Evolutionary conservation across 108 stramenopile genomes (phyloP).

Genomic region (Skeletonema marinoi): DNA sequence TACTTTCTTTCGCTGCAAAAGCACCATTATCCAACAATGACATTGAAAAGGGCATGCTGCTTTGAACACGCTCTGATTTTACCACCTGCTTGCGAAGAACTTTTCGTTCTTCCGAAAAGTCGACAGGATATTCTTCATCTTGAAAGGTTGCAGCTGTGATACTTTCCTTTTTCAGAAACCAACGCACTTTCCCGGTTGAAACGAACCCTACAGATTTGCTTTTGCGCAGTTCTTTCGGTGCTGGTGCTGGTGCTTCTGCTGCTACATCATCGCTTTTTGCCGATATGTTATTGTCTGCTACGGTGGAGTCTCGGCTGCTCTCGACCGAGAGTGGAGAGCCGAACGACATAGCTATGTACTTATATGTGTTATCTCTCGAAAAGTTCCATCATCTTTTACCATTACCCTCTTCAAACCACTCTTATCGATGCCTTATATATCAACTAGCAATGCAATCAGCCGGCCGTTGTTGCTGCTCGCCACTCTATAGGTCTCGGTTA

Average conservation of each 20-base stretch:
- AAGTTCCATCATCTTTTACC: too few species aligned
- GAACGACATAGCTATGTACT: too few species aligned
- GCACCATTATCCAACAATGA: neutral
- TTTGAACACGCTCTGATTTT: neutral
- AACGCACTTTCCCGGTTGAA: neutral
- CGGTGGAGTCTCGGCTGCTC: too few species aligned
- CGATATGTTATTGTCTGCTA: neutral
- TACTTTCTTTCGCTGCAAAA: neutral
- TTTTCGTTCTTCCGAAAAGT: neutral
- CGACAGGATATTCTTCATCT: neutral
- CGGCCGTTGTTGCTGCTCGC: too few species aligned
- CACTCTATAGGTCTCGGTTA: too few species aligned
- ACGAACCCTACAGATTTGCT: neutral
- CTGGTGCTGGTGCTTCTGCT: neutral
- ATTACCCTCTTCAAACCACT: too few species aligned
- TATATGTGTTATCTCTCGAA: too few species aligned
- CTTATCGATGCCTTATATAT: too few species aligned
- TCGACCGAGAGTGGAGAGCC: too few species aligned
- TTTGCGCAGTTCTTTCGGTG: neutral
- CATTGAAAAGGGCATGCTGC: neutral
- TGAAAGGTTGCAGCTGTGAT: neutral
- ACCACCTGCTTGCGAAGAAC: neutral
- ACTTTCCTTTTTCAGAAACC: neutral
- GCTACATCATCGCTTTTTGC: slow-evolving; percentile 3
- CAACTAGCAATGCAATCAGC: too few species aligned